Base-by-base conservation (phyloP, 345 rosid species). In the Sisymbrium altissimum region DNA sequence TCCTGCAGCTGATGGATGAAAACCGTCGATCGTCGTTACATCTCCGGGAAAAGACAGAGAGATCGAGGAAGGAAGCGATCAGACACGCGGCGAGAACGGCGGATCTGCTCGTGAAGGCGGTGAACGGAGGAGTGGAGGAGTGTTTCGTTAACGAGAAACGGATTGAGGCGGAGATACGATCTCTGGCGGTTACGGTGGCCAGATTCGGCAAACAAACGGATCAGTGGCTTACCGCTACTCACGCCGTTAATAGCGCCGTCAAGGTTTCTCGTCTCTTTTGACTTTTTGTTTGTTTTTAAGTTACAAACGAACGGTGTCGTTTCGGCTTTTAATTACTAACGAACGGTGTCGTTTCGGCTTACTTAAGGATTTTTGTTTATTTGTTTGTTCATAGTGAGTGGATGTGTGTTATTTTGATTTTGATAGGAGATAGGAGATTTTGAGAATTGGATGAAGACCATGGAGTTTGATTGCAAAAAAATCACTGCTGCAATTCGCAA, bases 391-490 rank as follows among this genome's bases (percentile, higher is more conserved):
- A 57, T 62, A 40, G 44, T 62, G n/a, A 18, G 41, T 48, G 2
- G 41, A 57, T 60, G 19, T 50, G 7, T 18, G 15, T 21, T 61
- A 18, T 21, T 1, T 8, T 72, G 27, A 13, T 13, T 52, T 69
- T 61, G 29, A 7, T 41, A 91, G 97, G 98, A 91, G 76, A 88
- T 88, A 48, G 98, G 97, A 60, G 98, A 94, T 82, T 87, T 94
- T 67, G 98, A 94, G 87, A 89, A 94, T 77, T 88, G 95, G 97
- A 83, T 91, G 92, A 94, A 83, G 96, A 86, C 86, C 5, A 94
- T 94, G 98, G 96, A 94, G 70, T 87, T 80, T 68, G 96, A 91
- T 70, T 87, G 95, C 49, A 89, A 85, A 78, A 88, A 87, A 81
- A 86, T 94, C 66, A 89, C 75, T 56, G 77, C 93, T 41, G 93